These are phyloP conservation scores for Dicorynia guianensis DNA, from an alignment of 306 rosid genomes.

Conservation along the genomic window DNA sequence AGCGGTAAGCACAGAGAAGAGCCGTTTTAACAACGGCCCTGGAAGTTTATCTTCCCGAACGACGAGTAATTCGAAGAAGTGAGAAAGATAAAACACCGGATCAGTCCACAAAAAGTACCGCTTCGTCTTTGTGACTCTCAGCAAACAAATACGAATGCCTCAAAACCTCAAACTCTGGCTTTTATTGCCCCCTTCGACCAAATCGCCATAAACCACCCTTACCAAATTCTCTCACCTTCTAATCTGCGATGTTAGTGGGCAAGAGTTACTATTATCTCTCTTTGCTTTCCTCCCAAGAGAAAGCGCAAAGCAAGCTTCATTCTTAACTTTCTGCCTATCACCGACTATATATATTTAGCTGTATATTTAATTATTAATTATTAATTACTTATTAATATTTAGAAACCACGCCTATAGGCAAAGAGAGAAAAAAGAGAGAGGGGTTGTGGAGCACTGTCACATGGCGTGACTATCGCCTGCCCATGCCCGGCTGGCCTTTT, in stretches of 20 bases:
- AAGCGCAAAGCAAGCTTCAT: conserved; percentile 59
- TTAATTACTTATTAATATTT: conserved; percentile 25
- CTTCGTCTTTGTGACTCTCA: background rate
- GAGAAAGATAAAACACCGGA: background rate
- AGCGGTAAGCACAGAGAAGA: conserved; percentile 35
- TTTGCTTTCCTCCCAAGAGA: conserved; percentile 34
- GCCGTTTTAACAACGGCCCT: conserved; percentile 27
- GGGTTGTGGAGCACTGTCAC: conserved; percentile 46
- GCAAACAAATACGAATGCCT: conserved; percentile 34
- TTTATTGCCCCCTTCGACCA: conserved; percentile 51
- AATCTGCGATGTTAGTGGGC: conserved; percentile 29
- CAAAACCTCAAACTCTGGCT: conserved; percentile 45
- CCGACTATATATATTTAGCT: conserved; percentile 35
- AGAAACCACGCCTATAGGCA: conserved; percentile 34
- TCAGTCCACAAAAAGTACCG: conserved; percentile 6
- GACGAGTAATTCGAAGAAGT: conserved; percentile 33
- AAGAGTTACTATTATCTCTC: conserved; percentile 35
- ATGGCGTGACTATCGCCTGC: conserved; percentile 61
- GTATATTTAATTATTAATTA: conserved; percentile 23
- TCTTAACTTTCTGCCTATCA: conserved; percentile 45
- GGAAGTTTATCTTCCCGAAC: conserved; percentile 61
- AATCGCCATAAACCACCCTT: conserved; percentile 61
- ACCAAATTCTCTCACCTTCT: conserved; percentile 48
- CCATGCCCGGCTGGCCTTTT: conserved; percentile 29
- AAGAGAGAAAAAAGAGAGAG: conserved; percentile 23